These are phyloP conservation scores for Aspergillus sojae DNA, from an alignment of 2,329 filamentous ascomycete species.

Conservation along the genomic window DNA sequence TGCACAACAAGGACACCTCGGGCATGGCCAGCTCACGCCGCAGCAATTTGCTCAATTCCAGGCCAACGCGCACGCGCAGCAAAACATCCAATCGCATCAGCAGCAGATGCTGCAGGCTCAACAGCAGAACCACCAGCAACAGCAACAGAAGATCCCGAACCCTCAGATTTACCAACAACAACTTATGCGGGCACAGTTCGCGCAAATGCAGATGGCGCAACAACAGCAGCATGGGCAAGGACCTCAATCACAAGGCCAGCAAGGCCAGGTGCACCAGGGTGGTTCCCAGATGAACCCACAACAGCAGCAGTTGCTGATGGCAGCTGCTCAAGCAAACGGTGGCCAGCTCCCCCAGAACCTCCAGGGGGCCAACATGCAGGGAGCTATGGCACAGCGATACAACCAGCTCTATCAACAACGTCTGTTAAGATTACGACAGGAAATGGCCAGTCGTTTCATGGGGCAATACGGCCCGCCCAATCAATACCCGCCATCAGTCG, in stretches of 20 bases:
- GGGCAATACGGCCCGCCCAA: slow-evolving; percentile 42
- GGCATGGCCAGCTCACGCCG: slow-evolving; percentile 40
- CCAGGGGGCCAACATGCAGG: slow-evolving; percentile 31
- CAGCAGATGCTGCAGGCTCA: slow-evolving; percentile 44
- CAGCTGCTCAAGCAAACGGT: slow-evolving; percentile 43
- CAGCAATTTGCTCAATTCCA: slow-evolving; percentile 47
- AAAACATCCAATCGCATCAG: slow-evolving; percentile 48
- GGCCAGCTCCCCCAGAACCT: slow-evolving; percentile 37
- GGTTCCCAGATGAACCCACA: slow-evolving; percentile 39
- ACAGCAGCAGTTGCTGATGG: slow-evolving; percentile 42
- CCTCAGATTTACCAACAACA: slow-evolving; percentile 43
- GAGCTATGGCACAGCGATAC: slow-evolving; percentile 36
- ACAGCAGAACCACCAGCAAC: slow-evolving; percentile 36
- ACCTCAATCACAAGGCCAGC: slow-evolving; percentile 23
- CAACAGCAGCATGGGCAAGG: slow-evolving; percentile 31
- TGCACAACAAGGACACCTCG: slow-evolving; percentile 40
- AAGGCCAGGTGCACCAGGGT: slow-evolving; percentile 33
- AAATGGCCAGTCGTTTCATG: slow-evolving; percentile 41
- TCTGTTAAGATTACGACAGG: slow-evolving; percentile 37
- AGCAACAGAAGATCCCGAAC: slow-evolving; percentile 30
- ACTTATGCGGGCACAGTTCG: slow-evolving; percentile 41
- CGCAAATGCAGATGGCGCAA: slow-evolving; percentile 42
- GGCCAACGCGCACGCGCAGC: slow-evolving; percentile 49
- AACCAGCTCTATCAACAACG: slow-evolving; percentile 40
- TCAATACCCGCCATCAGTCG: slow-evolving; percentile 42